Evolutionary conservation across 139 green algal genomes (phyloP).

Genomic region (Chlorella sp.): DNA sequence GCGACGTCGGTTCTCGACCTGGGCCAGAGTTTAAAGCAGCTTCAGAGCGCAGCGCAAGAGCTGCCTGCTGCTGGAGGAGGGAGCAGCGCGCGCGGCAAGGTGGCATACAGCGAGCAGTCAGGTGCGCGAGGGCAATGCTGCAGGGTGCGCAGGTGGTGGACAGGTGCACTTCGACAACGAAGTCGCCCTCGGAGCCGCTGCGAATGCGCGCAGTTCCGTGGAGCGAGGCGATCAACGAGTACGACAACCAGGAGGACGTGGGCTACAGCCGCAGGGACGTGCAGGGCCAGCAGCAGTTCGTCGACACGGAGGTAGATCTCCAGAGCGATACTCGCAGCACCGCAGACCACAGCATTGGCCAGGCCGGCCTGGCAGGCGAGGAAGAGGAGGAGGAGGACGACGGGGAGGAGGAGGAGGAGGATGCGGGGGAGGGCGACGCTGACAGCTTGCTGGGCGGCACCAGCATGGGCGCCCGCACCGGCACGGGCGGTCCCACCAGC

Average conservation of each 20-base stretch:
- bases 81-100: not conserved
- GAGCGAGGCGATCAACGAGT: slow-evolving; percentile 58
- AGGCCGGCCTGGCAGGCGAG: too few relatives aligned
- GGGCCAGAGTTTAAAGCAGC: not conserved
- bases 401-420: not conserved
- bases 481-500: not conserved
- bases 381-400: not conserved
- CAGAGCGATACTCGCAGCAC: slow-evolving; percentile 8
- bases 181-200: too few relatives aligned
- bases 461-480: not conserved
- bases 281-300: slow-evolving; percentile 41
- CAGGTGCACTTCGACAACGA: too few relatives aligned
- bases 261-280: slow-evolving; percentile 53
- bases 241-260: slow-evolving; percentile 60
- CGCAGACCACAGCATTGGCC: too few relatives aligned
- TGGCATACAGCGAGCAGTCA: not conserved
- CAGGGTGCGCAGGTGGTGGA: too few relatives aligned
- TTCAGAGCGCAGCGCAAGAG: not conserved
- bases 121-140: too few relatives aligned
- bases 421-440: slow-evolving; percentile 4
- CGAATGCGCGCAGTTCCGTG: slow-evolving; percentile 32
- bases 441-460: slow-evolving; percentile 1
- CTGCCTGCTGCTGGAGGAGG: not conserved
- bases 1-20: not conserved
- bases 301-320: slow-evolving; percentile 44